Evolutionary conservation across 1,284 basidiomycete species (phyloP), one percentile per base, ranked within the genome.

Genomic region (Irpex rosettiformis): DNA sequence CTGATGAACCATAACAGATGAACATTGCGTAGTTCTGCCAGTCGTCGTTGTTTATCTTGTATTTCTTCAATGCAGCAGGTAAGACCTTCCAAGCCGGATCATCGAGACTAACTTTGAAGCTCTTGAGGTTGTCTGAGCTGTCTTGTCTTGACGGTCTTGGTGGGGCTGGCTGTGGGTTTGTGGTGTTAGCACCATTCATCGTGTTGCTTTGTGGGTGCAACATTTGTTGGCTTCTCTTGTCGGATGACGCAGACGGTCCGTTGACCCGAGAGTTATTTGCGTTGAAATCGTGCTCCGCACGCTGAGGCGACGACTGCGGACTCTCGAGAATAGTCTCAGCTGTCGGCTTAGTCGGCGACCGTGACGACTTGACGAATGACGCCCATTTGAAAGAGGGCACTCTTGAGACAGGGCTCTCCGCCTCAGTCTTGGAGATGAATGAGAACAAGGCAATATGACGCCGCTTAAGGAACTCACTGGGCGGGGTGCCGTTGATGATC

Each of bases 11-110:
- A 72, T 96, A 98, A 69, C 96, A 98, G 64, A 99, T 98, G 75
- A 99, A 99, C 84, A 99, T 90, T 24, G 96, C 97, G 77, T 99
- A 99, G 69, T 94, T 91, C 78, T 94, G 90, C 96, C 96, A 99
- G 72, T 95, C 96, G 67, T 99, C 97, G 70, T 96, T 96, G 70
- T 96, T 90, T 75, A 99, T 98, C 71, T 94, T 94, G 76, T 99
- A 99, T 75, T 98, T 98, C 77, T 98, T 98, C 64, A 99, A 79
- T 16, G 97, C 97, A 0, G 96, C 96, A 0, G 97, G 96, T 16
- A 99, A 78, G 16, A 99, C 96, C 70, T 97, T 98, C 89, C 93
- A 96, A 57, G 96, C 97, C 0, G 97, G 96, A 73, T 99, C 97
- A 61, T 99, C 96, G 61, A 99, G 74, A 62, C 93, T 91, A 64